Evolutionary conservation across 2,329 filamentous ascomycete species (phyloP).

Genomic region (Epichloe amarillans): DNA sequence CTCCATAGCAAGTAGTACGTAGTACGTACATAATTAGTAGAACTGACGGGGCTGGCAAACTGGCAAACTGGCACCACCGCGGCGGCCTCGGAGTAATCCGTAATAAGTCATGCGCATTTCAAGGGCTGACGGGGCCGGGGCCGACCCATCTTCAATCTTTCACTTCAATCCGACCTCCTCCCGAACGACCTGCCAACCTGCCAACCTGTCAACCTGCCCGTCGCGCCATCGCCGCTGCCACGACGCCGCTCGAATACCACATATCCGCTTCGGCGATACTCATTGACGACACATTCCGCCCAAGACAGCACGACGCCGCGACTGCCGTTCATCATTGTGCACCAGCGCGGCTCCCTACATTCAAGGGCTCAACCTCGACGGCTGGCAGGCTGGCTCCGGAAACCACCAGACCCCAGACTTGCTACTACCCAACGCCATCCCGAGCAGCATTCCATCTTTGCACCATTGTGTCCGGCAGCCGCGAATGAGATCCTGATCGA

Average conservation of each 20-base stretch:
- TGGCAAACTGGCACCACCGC: too few species aligned
- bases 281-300: background rate
- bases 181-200: background rate
- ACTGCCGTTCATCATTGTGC: background rate
- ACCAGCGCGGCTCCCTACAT: background rate
- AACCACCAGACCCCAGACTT: background rate
- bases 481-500: slow-evolving; percentile 3
- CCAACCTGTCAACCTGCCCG: too few species aligned
- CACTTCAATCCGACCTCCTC: background rate
- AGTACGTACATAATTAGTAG: too few species aligned
- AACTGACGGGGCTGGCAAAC: too few species aligned
- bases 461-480: background rate
- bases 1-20: too few species aligned
- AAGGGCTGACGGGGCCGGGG: background rate
- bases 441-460: background rate
- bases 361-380: background rate
- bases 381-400: background rate
- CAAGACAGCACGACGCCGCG: background rate
- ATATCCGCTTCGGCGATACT: background rate
- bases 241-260: background rate
- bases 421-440: background rate
- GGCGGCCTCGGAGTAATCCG: background rate
- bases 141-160: slow-evolving; percentile 2
- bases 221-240: background rate
- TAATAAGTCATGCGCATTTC: background rate